phyloP scores from a whole-genome alignment of 2,329 filamentous ascomycete species.

The Xenosphaeropsis pyriputrescens region DNA sequence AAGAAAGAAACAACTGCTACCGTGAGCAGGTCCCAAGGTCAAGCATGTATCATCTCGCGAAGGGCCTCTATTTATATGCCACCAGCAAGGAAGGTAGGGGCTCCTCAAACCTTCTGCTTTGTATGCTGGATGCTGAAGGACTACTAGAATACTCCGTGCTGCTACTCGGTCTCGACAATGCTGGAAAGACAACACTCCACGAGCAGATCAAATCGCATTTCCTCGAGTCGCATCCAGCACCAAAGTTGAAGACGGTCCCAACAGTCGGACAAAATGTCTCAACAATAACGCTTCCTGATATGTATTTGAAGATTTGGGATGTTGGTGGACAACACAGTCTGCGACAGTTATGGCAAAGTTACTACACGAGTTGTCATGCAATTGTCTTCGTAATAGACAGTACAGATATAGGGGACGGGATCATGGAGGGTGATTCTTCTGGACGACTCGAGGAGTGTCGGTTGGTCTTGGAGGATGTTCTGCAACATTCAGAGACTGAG shows the following conservation, averaged over 20 bases:
- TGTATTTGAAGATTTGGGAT: conserved; percentile 98
- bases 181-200: conserved; percentile 95
- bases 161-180: conserved; percentile 93
- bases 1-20: too few relatives aligned
- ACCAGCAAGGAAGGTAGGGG: conserved; percentile 84
- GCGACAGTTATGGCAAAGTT: conserved; percentile 86
- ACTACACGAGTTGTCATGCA: conserved; percentile 86
- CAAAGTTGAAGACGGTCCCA: conserved; percentile 74
- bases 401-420: conserved; percentile 76
- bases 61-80: conserved; percentile 85
- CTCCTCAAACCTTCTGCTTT: conserved; percentile 1
- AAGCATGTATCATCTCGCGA: conserved; percentile 86
- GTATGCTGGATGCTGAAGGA: conserved; percentile 2
- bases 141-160: conserved; percentile 83
- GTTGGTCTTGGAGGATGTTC: conserved; percentile 75
- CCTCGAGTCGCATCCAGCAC: conserved; percentile 44
- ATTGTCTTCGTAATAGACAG: conserved; percentile 97
- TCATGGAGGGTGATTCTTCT: conserved; percentile 22
- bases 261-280: conserved; percentile 96
- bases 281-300: conserved; percentile 77
- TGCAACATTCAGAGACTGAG: conserved; percentile 76
- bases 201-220: conserved; percentile 90
- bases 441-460: conserved; percentile 76
- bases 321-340: conserved; percentile 86
- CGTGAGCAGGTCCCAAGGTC: too few relatives aligned